Base-by-base conservation (phyloP, 208 protist genomes). In the Borovskyia barvae region DNA sequence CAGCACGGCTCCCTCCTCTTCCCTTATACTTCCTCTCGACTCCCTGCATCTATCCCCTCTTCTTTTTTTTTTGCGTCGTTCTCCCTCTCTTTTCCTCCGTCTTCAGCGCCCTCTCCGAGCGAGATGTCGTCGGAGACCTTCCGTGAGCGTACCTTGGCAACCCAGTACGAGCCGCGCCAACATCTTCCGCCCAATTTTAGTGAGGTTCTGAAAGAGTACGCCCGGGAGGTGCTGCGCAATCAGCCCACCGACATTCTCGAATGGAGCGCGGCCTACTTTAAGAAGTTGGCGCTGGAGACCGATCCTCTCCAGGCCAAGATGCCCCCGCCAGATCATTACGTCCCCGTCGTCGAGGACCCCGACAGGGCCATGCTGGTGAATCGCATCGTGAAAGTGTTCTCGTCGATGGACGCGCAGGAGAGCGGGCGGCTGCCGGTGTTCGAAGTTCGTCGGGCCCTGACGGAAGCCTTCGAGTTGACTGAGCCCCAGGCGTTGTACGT, bases 181-280 rank as follows among this genome's bases (percentile, higher is more conserved):
- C 66, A 82, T 35, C 77, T 97, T 4, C 94, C 94, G 2, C 72
- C 77, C 0, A 85, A 93, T 46, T 97, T 98, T 60, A 74, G 80
- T 7, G 43, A 86, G 25, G 71, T 97, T 3, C 64, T 98, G 41
- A 96, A 95, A 69, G 90, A 97, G 61, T 97, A 95, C 71, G 87
- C 94, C 4, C 77, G 94, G 3, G 94, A 98, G 73, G 92, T 97
- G 39, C 76, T 98, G 24, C 87, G 94, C 15, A 82, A 54, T 6
- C 94, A 98, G 72, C 94, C 94, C 8, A 53, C 77, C 15, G 88
- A 98, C 67, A 93, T 98, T 32, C 75, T 96, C 41, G 74, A 81
- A 33, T 97, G 87, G 85, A 93, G 87, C 40, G 89, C 89, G 28
- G 74, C 80, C n/a, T 97, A 96, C 78, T 97, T 97, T 57, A 90